Conservation (phyloP, 1,284 basidiomycete species). For the Trametes hirsuta region DNA sequence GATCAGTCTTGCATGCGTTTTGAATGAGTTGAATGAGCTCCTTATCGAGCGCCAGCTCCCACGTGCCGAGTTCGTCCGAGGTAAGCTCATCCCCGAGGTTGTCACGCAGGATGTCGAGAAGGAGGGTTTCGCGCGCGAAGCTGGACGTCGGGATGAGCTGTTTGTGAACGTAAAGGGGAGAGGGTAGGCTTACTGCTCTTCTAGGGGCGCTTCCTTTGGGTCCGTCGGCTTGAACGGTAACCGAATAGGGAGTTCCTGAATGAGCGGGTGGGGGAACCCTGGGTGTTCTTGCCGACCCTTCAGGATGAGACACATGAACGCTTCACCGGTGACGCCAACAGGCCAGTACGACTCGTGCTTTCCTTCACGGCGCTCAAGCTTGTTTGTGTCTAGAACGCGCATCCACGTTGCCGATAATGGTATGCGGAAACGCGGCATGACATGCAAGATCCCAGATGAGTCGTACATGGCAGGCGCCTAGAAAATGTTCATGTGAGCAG, state of each 20-base stretch:
- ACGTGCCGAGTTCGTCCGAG: constrained; percentile 63
- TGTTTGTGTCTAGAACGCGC: constrained; percentile 83
- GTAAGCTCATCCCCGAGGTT: constrained; percentile 66
- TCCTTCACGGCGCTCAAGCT: constrained; percentile 75
- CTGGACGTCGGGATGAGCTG: constrained; percentile 42
- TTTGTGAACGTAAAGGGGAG: not conserved
- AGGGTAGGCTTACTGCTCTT: constrained; percentile 71
- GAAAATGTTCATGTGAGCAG: not conserved
- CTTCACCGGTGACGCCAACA: constrained; percentile 77
- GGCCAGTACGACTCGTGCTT: constrained; percentile 97
- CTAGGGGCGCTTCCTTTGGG: constrained; percentile 63
- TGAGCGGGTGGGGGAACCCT: constrained; percentile 86
- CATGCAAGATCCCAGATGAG: constrained; percentile 80
- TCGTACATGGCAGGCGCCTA: constrained; percentile 93
- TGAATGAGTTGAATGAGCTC: constrained; percentile 89
- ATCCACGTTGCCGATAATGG: constrained; percentile 94
- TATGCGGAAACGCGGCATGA: constrained; percentile 86
- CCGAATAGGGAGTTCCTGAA: constrained; percentile 85
- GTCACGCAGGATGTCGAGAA: constrained; percentile 74
- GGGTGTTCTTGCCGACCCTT: constrained; percentile 90
- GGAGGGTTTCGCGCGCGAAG: constrained; percentile 73
- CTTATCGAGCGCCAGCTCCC: constrained; percentile 89
- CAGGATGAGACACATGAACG: constrained; percentile 87
- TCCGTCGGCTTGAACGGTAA: constrained; percentile 85
- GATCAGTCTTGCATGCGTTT: constrained; percentile 88